Base-by-base conservation (phyloP, 495 filamentous ascomycete genomes). In the Lophium mytilinum region DNA sequence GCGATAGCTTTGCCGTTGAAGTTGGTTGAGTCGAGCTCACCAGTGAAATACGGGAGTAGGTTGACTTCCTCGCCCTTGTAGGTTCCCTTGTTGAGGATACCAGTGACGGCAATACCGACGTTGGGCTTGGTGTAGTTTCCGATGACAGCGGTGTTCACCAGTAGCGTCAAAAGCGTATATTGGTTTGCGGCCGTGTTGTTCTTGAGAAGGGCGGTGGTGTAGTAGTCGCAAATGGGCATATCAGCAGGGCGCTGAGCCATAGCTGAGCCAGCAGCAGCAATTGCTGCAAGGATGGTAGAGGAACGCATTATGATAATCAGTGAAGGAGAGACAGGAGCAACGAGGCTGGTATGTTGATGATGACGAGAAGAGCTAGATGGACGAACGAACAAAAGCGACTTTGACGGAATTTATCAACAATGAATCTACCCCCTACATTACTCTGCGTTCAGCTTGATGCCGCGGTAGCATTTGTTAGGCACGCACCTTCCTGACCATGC, bases 131-230 rank as follows among this genome's bases (percentile, higher is more conserved):
- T 80, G 65, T 78, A 78, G 66, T 79, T 80, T 18, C 79, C 79
- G 54, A 79, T 77, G 54, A 80, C 76, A 4, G 72, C 79, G 14
- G 77, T 81, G 59, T 80, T 80, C 54, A 82, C 77, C 33, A 81
- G 60, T 15, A 78, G 68, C 6, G 76, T 80, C 50, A 81, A 53
- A 21, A 82, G 69, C 1, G 69, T 74, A 41, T 66, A 63, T 61
- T 81, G 78, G 59, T 79, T 80, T 33, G 70, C 74, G 15, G 77
- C 75, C 34, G 74, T 81, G 68, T 79, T 81, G 43, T 75, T 66
- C 58, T 70, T 74, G 52, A 80, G 70, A 8, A 82, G 61, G 8
- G 72, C 71, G 12, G 71, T 79, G 40, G 76, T 79, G 64, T 81
- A 80, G 62, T 75, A 76, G 69, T 81, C 78, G 64, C 79, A 82